Percentiles rank a stretch among this genome's conserved stretches.
Conservation (phyloP, 2,329 filamentous ascomycete genomes). For the Hypoxylon rubiginosum region DNA sequence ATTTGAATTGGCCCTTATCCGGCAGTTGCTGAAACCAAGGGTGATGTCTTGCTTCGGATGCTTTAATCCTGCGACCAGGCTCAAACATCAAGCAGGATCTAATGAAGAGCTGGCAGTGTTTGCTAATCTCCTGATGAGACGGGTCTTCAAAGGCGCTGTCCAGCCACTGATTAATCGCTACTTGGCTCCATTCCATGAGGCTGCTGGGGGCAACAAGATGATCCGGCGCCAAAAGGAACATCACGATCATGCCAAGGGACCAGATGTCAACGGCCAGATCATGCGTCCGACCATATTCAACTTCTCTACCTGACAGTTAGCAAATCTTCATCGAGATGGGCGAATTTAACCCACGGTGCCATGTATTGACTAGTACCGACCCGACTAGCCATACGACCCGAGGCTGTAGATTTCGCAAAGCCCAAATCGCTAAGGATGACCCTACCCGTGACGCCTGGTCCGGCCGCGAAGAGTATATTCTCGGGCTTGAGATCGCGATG, state of each 20-base stretch:
- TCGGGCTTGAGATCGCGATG: conserved; percentile 67
- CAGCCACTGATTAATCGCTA: conserved; percentile 40
- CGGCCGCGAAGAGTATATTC: conserved; percentile 64
- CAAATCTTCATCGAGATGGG: neutral
- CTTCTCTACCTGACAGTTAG: conserved; percentile 55
- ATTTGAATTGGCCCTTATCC: conserved; percentile 19
- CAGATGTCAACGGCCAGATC: conserved; percentile 63
- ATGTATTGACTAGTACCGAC: conserved; percentile 63
- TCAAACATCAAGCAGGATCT: conserved; percentile 53
- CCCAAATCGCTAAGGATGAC: conserved; percentile 68
- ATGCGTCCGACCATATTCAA: conserved; percentile 51
- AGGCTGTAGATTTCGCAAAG: conserved; percentile 59
- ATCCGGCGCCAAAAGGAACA: conserved; percentile 50
- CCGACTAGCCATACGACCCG: conserved; percentile 59
- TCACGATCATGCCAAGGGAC: conserved; percentile 63
- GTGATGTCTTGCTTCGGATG: conserved; percentile 52
- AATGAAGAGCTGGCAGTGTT: conserved; percentile 51
- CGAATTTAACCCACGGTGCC: conserved; percentile 62
- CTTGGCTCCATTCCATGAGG: conserved; percentile 45
- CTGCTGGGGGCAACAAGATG: conserved; percentile 11
- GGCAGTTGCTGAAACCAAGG: conserved; percentile 53
- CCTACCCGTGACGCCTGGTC: conserved; percentile 59
- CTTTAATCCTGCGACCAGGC: conserved; percentile 52
- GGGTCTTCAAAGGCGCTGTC: conserved; percentile 22
- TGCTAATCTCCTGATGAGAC: conserved; percentile 32